phyloP scores from a whole-genome alignment of 1,284 basidiomycete species.

The Ustilago shanxiensis region DNA sequence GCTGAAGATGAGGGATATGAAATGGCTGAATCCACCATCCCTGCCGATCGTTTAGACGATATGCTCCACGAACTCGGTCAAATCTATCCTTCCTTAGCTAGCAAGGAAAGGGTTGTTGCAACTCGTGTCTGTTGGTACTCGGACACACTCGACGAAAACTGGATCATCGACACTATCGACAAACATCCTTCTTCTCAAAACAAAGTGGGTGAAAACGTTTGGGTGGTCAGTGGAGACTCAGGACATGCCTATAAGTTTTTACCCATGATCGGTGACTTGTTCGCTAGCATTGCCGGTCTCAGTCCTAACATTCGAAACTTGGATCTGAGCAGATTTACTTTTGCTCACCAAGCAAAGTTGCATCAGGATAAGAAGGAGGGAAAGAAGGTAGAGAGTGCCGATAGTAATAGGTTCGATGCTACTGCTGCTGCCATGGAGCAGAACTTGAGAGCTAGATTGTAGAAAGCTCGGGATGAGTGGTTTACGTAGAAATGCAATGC shows the following conservation, averaged over 20 bases:
- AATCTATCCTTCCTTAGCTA: conserved; percentile 78
- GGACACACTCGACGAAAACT: conserved; percentile 72
- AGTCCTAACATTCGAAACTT: conserved; percentile 17
- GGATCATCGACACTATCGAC: conserved; percentile 73
- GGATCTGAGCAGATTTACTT: conserved; percentile 37
- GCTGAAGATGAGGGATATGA: conserved; percentile 15
- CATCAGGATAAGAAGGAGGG: conserved; percentile 7
- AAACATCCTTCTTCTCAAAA: conserved; percentile 49
- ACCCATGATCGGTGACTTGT: conserved; percentile 82
- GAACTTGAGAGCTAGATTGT: conserved; percentile 24
- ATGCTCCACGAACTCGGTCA: conserved; percentile 75
- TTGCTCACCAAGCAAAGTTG: conserved; percentile 39
- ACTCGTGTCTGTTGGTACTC: conserved; percentile 86
- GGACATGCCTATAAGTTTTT: conserved; percentile 77
- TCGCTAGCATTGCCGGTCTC: conserved; percentile 73
- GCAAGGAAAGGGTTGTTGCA: conserved; percentile 71
- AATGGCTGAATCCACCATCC: conserved; percentile 72
- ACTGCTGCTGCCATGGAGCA: not conserved
- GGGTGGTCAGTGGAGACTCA: conserved; percentile 72
- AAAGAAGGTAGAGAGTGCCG: conserved; percentile 14
- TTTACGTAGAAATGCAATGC: not conserved
- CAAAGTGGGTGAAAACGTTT: conserved; percentile 60
- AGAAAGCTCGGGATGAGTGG: not conserved
- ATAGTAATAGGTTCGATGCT: conserved; percentile 33
- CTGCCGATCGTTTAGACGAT: conserved; percentile 73